phyloP scores from a whole-genome alignment of 495 filamentous ascomycete genomes.

The Penicillium psychrofluorescens region DNA sequence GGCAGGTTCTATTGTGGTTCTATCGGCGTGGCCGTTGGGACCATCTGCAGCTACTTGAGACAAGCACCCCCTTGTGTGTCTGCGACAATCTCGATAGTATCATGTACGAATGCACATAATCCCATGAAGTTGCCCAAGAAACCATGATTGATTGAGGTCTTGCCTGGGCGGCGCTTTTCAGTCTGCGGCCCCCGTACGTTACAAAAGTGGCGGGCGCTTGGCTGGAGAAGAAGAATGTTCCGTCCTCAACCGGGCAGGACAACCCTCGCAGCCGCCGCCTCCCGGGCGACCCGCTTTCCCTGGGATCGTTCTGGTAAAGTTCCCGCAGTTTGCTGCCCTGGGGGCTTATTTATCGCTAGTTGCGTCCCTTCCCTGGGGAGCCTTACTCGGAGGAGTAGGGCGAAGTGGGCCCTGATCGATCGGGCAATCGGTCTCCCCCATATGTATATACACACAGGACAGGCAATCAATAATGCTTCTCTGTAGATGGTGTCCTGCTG shows the following conservation, averaged over 20 bases:
- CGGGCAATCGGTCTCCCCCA: neutral
- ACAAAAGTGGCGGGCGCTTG: constrained; percentile 7
- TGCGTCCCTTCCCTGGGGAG: no score
- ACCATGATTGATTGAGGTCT: constrained; percentile 6
- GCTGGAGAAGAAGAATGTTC: neutral
- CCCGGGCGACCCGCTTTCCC: neutral
- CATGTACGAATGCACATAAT: no score
- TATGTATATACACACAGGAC: no score
- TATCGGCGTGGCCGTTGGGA: no score
- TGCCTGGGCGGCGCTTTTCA: constrained; percentile 5
- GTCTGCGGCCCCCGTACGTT: constrained; percentile 6
- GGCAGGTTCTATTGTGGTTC: no score
- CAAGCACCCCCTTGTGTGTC: no score
- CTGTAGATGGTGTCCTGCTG: no score
- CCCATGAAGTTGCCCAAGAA: no score
- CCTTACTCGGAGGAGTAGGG: constrained; percentile 10
- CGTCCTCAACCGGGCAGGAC: neutral
- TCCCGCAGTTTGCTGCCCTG: neutral
- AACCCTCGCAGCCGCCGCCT: no score
- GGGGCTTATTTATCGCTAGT: no score
- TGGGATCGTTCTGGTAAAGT: neutral
- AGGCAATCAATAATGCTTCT: no score
- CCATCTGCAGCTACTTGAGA: constrained; percentile 1
- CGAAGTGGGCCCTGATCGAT: constrained; percentile 11
- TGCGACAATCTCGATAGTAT: no score